Evolutionary conservation across 2,329 filamentous ascomycete species (phyloP).

Genomic region (Epichloe sp.): DNA sequence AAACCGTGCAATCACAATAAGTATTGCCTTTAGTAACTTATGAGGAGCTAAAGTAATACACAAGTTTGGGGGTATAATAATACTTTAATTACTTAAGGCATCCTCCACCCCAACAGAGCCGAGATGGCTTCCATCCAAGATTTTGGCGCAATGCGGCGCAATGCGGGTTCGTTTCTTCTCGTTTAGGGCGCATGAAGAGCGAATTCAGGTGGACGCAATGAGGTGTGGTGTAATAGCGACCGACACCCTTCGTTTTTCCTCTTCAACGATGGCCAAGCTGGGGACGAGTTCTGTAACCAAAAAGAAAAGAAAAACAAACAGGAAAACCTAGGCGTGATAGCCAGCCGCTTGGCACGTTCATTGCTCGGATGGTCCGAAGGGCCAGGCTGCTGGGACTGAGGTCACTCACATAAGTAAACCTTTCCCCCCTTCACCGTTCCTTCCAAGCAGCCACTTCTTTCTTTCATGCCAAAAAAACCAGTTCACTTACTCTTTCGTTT

Average conservation of each 20-base stretch:
- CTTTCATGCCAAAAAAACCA: constrained; percentile 12
- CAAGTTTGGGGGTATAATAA: too few species aligned
- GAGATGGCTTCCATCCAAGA: neutral
- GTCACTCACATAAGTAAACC: constrained; percentile 23
- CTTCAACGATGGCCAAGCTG: neutral
- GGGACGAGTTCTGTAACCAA: neutral
- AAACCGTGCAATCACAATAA: neutral
- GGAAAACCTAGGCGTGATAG: constrained; percentile 1
- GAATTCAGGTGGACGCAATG: too few species aligned
- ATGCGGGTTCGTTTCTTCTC: too few species aligned
- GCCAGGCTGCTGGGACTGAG: constrained; percentile 6
- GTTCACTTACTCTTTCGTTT: constrained; percentile 4
- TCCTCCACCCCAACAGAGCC: neutral
- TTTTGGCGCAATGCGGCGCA: neutral
- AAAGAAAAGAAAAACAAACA: neutral
- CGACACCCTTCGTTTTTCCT: neutral
- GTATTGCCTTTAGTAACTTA: too few species aligned
- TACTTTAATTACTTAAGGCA: too few species aligned
- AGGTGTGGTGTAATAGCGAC: too few species aligned
- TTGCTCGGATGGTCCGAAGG: constrained; percentile 5
- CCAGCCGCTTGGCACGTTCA: constrained; percentile 4
- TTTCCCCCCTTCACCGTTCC: constrained; percentile 19
- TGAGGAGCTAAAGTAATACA: too few species aligned
- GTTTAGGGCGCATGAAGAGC: too few species aligned
- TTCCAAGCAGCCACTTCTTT: constrained; percentile 13